Conservation (phyloP, 257 asterid genomes). For the Capsicum pubescens region DNA sequence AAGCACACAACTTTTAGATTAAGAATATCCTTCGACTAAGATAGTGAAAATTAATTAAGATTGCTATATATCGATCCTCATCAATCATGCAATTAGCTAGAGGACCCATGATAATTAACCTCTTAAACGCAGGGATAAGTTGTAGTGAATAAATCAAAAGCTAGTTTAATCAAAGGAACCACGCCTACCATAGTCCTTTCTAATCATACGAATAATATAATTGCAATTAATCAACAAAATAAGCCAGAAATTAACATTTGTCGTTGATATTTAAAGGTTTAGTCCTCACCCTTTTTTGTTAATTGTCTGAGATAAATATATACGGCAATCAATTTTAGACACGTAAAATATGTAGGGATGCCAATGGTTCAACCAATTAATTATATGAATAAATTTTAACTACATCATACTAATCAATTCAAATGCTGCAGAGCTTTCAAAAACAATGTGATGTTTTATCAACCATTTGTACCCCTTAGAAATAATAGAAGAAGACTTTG, state of each 20-base stretch:
- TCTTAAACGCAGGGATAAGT: background rate
- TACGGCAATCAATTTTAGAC: background rate
- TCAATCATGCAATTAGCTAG: background rate
- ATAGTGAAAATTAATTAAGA: background rate
- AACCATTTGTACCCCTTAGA: background rate
- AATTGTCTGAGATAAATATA: background rate
- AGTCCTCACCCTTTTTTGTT: background rate
- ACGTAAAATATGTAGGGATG: background rate
- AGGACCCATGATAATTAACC: background rate
- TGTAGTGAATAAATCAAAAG: background rate
- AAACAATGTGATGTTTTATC: background rate
- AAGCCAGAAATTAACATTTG: background rate
- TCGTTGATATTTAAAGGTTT: background rate
- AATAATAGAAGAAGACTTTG: too few relatives aligned
- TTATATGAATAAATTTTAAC: background rate
- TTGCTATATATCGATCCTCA: background rate
- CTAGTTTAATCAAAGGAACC: background rate
- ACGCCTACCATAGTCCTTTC: background rate
- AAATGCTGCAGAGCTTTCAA: background rate
- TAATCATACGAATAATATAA: slow-evolving; percentile 15
- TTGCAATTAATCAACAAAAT: background rate
- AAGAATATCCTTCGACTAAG: background rate
- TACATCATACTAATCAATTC: background rate
- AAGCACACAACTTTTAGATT: background rate
- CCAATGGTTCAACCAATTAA: background rate